Evolutionary conservation across 331 rosid genomes (phyloP).

Genomic region (Arachis monticola): DNA sequence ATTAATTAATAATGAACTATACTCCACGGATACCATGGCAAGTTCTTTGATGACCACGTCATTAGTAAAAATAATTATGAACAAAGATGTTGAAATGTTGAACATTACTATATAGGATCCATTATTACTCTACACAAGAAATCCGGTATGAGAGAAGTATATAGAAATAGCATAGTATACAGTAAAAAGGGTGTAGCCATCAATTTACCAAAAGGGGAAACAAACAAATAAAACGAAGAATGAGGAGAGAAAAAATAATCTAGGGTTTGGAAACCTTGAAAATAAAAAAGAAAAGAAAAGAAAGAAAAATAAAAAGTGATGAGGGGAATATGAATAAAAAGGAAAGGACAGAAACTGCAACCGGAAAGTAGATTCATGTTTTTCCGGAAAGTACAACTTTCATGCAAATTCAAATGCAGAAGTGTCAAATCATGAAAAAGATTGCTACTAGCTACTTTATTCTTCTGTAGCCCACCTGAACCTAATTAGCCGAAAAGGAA

Average conservation of each 20-base stretch:
- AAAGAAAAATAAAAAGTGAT: constrained; percentile 41
- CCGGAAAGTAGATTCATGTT: constrained; percentile 52
- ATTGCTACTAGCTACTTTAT: constrained; percentile 34
- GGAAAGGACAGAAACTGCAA: constrained; percentile 50
- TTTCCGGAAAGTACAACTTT: constrained; percentile 59
- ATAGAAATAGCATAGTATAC: neutral
- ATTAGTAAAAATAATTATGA: neutral
- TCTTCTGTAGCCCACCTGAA: constrained; percentile 42
- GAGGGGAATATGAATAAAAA: constrained; percentile 24
- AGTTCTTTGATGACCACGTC: neutral
- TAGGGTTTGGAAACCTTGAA: constrained; percentile 44
- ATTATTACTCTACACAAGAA: neutral
- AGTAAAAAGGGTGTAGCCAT: neutral
- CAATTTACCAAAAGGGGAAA: constrained; percentile 30
- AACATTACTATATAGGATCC: neutral
- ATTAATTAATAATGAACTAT: neutral
- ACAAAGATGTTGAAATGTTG: neutral
- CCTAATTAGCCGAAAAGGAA: constrained; percentile 38
- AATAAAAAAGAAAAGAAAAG: constrained; percentile 20
- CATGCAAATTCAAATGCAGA: constrained; percentile 48
- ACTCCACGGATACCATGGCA: neutral
- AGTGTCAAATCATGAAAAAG: constrained; percentile 68
- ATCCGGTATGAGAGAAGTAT: constrained; percentile 19
- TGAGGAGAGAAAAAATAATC: constrained; percentile 22
- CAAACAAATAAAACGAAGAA: constrained; percentile 21